Evolutionary conservation across 1,139 yeast genomes (phyloP).

Genomic region (Magnusiomyces paraingens): DNA sequence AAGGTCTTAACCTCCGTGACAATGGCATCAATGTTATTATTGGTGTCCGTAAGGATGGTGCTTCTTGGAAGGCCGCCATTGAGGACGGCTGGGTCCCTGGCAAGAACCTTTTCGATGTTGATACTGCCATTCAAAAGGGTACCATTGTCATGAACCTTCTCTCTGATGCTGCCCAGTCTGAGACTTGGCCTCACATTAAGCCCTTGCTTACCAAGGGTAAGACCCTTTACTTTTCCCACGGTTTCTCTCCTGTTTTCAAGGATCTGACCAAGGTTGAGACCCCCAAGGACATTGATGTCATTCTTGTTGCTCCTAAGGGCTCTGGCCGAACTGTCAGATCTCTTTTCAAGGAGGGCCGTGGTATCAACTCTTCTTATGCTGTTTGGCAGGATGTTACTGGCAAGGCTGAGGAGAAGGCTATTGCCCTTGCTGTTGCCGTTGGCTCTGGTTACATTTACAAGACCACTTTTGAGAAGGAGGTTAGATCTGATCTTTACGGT

Average conservation of each 20-base stretch:
- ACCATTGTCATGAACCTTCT: constrained; percentile 94
- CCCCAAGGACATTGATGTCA: constrained; percentile 91
- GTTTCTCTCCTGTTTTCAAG: constrained; percentile 99
- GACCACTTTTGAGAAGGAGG: constrained; percentile 99
- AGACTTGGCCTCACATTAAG: constrained; percentile 84
- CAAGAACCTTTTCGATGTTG: constrained; percentile 90
- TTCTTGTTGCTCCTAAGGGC: constrained; percentile 99
- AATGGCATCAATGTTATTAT: constrained; percentile 95
- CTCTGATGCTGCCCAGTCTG: constrained; percentile 99
- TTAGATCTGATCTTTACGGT: constrained; percentile 98
- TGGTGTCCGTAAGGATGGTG: constrained; percentile 98
- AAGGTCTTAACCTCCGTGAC: constrained; percentile 98
- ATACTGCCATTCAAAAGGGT: constrained; percentile 88
- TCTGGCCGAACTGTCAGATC: constrained; percentile 99
- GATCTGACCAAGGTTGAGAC: constrained; percentile 94
- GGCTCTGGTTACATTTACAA: constrained; percentile 99
- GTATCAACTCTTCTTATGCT: constrained; percentile 98
- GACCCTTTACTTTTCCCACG: constrained; percentile 98
- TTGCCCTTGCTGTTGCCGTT: constrained; percentile 97
- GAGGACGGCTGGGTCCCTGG: constrained; percentile 99
- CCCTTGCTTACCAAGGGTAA: constrained; percentile 94
- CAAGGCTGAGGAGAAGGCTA: constrained; percentile 98
- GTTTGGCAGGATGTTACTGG: constrained; percentile 99
- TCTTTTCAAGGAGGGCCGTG: constrained; percentile 99
- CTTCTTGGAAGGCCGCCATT: constrained; percentile 98